Percentiles rank a stretch among this genome's conserved stretches.
Evolutionary conservation across 1,284 basidiomycete species (phyloP).

Genomic region (Rhizoctonia solani): DNA sequence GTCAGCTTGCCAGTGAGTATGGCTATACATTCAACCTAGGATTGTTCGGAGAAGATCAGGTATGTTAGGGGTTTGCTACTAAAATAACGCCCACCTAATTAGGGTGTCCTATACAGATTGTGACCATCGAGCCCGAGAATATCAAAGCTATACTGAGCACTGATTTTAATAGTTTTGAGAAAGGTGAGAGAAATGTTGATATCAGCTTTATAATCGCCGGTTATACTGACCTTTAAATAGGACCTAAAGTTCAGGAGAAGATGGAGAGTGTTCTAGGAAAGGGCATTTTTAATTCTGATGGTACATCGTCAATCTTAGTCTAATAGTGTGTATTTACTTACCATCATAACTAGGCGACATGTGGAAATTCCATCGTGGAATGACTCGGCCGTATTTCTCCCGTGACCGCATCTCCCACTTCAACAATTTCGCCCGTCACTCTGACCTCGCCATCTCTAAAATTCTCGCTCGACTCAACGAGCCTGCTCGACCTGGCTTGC

Average conservation of each 20-base stretch:
- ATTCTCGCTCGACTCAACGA: conserved; percentile 2
- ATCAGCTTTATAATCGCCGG: not conserved
- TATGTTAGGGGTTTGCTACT: conserved; percentile 48
- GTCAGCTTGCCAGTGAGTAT: conserved; percentile 65
- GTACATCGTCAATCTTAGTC: no score
- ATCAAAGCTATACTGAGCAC: conserved; percentile 67
- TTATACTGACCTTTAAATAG: not conserved
- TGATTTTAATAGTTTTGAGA: conserved; percentile 67
- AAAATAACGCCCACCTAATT: not conserved
- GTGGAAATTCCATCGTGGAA: conserved; percentile 42
- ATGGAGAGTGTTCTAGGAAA: conserved; percentile 21
- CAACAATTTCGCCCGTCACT: conserved; percentile 42
- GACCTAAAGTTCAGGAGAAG: conserved; percentile 2
- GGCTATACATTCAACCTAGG: conserved; percentile 66
- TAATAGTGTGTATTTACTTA: no score
- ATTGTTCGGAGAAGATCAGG: conserved; percentile 67
- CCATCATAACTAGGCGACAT: no score
- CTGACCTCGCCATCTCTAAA: conserved; percentile 38
- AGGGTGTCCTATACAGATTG: conserved; percentile 19
- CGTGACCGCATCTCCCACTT: conserved; percentile 45
- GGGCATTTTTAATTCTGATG: conserved; percentile 39
- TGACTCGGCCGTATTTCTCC: conserved; percentile 44
- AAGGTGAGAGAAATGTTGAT: no score
- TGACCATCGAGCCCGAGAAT: conserved; percentile 64
- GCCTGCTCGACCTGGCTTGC: conserved; percentile 57